Percentiles rank a stretch among this genome's conserved stretches.
Conservation (phyloP, 139 green algal genomes). For the Volvox reticuliferus region DNA sequence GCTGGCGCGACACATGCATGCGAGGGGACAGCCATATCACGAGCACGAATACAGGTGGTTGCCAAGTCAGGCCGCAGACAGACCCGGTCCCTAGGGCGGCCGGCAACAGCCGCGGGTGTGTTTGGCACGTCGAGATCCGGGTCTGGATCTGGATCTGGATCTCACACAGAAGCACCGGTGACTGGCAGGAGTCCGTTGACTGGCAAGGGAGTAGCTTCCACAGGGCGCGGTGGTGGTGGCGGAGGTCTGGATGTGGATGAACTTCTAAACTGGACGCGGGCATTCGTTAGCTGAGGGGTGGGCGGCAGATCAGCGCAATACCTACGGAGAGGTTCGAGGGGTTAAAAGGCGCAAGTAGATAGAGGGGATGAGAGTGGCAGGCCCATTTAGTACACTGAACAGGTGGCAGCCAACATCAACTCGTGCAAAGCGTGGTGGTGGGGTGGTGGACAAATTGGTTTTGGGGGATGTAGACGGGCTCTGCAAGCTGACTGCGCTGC, state of each 20-base stretch:
- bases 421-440: no score
- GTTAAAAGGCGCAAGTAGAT: no score
- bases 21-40: background rate
- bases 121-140: background rate
- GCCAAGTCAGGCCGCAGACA: background rate
- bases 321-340: no score
- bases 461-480: no score
- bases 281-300: background rate
- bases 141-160: background rate
- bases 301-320: no score
- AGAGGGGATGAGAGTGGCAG: no score
- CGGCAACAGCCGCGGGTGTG: background rate
- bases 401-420: no score
- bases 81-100: background rate
- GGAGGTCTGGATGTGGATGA: conserved; percentile 18
- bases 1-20: background rate
- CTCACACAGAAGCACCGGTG: background rate
- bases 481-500: no score
- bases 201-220: background rate
- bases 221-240: background rate
- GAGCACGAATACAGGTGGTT: conserved; percentile 7
- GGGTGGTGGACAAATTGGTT: no score
- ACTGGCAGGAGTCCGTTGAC: background rate
- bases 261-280: conserved; percentile 17
- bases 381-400: no score